Base-by-base conservation (phyloP, 345 rosid species). In the Iberis pinnata region DNA sequence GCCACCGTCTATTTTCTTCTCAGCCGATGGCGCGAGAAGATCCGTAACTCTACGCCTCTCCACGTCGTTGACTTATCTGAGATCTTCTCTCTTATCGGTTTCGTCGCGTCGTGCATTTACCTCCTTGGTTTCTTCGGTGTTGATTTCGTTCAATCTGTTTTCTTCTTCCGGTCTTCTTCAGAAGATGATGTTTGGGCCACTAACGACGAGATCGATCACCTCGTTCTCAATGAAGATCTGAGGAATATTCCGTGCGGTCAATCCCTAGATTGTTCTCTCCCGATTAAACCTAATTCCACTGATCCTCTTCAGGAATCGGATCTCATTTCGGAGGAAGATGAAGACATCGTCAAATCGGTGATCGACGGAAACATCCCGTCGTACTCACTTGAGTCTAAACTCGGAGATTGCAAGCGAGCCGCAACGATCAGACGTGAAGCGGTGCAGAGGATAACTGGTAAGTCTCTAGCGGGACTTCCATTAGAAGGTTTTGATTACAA, bases 1-100 rank as follows among this genome's bases (percentile, higher is more conserved):
- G 69, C 77, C 8, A 65, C 67, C 2, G 78, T 75, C 22, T 78
- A 65, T 55, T 82, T 72, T 41, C 79, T 82, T 40, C 81, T 80
- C 46, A 75, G 42, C 32, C 61, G 76, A 12, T 75, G 78, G 78
- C 78, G 78, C 4, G 71, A 73, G 41, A 76, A 76, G 77, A 67
- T 67, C 64, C 75, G 69, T 7, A 46, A 50, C 12, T 69, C 71
- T 1, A 61, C 47, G 7, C 74, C 77, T 61, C 74, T 69, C 36
- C 59, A 71, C 51, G 59, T 73, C 57, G 18, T 75, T 19, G 50
- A 65, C 43, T 18, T 70, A n/a, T 58, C 72, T 1, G 84, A 76
- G 56, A 68, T 79, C 27, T 57, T 38, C 33, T 69, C 81, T 18
- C 39, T 76, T 25, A 11, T 69, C 11, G 43, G 70, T 26, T 14